phyloP scores from a whole-genome alignment of 257 asterid species.

The Fraxinus americana region DNA sequence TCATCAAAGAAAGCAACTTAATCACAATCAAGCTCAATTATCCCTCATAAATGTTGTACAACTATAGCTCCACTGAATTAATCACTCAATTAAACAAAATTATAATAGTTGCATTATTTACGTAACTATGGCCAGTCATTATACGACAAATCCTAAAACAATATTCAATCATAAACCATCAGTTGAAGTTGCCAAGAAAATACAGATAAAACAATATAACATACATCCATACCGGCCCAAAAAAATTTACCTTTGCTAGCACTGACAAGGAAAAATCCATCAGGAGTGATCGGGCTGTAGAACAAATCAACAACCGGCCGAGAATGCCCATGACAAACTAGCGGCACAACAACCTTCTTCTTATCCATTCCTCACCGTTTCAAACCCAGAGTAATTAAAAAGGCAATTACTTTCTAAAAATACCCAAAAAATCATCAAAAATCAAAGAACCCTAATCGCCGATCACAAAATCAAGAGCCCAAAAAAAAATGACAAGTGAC shows the following conservation, averaged over 20 bases:
- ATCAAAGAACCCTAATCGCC: constrained; percentile 31
- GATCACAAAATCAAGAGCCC: constrained; percentile 42
- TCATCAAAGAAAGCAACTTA: background rate
- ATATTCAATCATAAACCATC: constrained; percentile 9
- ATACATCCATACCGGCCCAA: background rate
- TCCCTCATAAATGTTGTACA: background rate
- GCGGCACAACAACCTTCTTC: constrained; percentile 86
- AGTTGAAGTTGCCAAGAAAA: background rate
- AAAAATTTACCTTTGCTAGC: constrained; percentile 91
- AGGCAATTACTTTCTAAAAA: constrained; percentile 8
- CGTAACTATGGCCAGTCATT: background rate
- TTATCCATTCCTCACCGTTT: constrained; percentile 64
- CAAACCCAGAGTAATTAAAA: constrained; percentile 10
- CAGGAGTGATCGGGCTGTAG: constrained; percentile 95
- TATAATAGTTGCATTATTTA: background rate
- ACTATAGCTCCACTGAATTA: background rate
- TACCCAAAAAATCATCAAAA: constrained; percentile 25
- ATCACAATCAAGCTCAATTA: background rate
- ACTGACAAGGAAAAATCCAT: constrained; percentile 93
- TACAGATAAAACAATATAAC: background rate
- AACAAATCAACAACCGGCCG: constrained; percentile 98
- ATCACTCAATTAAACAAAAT: background rate
- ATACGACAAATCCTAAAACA: background rate
- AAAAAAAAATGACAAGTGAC: constrained; percentile 46
- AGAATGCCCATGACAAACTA: constrained; percentile 98